Base-by-base conservation (phyloP, 345 rosid species). In the Dimocarpus longan region DNA sequence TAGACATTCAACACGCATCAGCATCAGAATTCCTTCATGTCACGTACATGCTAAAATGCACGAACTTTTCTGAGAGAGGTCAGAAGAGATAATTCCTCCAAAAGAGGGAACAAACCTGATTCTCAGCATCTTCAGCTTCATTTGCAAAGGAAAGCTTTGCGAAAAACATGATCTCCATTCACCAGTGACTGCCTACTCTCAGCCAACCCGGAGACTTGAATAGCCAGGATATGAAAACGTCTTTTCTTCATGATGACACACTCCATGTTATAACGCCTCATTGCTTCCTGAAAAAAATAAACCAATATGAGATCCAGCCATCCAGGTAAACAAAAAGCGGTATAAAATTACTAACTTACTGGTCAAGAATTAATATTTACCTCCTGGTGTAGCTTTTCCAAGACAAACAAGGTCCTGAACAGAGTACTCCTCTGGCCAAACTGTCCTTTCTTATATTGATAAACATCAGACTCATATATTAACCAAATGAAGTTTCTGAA, bases 301-400 rank as follows among this genome's bases (percentile, higher is more conserved):
- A 73, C 65, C 71, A 11, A 60, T 24, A n/a, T n/a, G n/a, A n/a
- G n/a, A n/a, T n/a, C n/a, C n/a, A n/a, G n/a, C n/a, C n/a, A n/a
- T n/a, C 26, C 48, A 54, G 18, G 39, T 12, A 46, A 68, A 76
- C 13, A 54, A 42, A 68, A 50, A 68, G 22, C 11, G 9, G 70
- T 57, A 19, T 11, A 10, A 59, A 0, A 19, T 43, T 68, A 60
- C 37, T 19, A n/a, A n/a, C n/a, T n/a, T 28, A 78, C 71, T 50
- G 40, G 73, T 65, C 26, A 66, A 28, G 24, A 50, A 73, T 59
- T 64, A 56, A 71, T 16, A 22, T 54, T 73, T 76, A 89, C 93
- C 95, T 91, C 95, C 70, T 87, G 42, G 62, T 82, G 84, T 28
- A 91, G 80, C 79, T 91, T 93, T 78, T 89, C 95, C 80, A 89